Percentiles rank a stretch among this genome's conserved stretches.
Conservation (phyloP, 257 asterid species). For the Petunia secreta region DNA sequence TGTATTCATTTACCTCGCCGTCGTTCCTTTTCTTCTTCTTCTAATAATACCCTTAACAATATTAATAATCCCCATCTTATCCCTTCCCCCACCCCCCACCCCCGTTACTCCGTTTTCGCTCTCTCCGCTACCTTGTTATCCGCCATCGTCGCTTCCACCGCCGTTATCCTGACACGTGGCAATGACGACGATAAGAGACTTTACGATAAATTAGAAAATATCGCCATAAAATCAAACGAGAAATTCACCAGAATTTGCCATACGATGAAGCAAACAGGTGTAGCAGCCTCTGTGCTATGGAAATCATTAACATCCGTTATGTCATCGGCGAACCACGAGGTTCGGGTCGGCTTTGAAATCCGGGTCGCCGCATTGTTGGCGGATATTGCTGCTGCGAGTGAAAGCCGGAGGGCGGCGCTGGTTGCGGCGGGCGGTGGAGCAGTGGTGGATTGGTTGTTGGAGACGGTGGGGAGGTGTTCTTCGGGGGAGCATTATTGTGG, state of each 20-base stretch:
- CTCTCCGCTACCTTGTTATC: conserved; percentile 50
- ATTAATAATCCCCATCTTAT: conserved; percentile 36
- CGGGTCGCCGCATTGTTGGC: conserved; percentile 93
- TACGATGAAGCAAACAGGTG: conserved; percentile 82
- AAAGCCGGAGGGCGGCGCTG: conserved; percentile 84
- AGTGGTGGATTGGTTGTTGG: conserved; percentile 91
- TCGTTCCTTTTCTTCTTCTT: conserved; percentile 38
- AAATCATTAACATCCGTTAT: conserved; percentile 85
- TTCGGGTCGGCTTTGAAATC: conserved; percentile 91
- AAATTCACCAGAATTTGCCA: conserved; percentile 52
- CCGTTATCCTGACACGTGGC: conserved; percentile 32
- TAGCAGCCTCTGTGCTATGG: conserved; percentile 92
- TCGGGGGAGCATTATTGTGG: conserved; percentile 61
- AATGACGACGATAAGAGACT: conserved; percentile 32
- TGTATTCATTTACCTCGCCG: conserved; percentile 31
- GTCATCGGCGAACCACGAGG: conserved; percentile 97
- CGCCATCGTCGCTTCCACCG: conserved; percentile 49
- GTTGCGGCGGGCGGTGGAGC: conserved; percentile 97
- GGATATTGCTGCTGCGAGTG: conserved; percentile 92
- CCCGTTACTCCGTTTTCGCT: conserved; percentile 44
- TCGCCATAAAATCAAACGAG: conserved; percentile 60
- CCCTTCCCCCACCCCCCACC: conserved; percentile 32
- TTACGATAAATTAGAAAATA: conserved; percentile 57
- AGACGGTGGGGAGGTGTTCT: conserved; percentile 61
- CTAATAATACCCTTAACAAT: conserved; percentile 32